Evolutionary conservation across 2,329 filamentous ascomycete genomes (phyloP), one percentile per base, ranked within the genome.

Genomic region (Hymenotorrendiella dingleyae): DNA sequence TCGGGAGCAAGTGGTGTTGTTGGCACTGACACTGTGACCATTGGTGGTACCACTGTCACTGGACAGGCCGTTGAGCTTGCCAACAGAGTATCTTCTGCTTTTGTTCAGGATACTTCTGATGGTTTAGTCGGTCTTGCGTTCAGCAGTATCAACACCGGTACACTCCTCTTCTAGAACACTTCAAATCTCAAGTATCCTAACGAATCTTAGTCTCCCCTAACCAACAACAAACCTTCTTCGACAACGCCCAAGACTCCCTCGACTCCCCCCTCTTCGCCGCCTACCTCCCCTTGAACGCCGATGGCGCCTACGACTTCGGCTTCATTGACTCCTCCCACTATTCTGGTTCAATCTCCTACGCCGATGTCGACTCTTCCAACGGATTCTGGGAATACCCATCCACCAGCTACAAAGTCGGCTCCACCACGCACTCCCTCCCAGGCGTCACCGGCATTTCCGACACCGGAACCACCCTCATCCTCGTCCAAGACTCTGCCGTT

Each of bases 111-210:
- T 36, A 22, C 46, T 24, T 24, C 51, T 14, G 78, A 82, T 54
- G 80, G 80, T 22, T 70, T 84, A n/a, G 67, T 84, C 21, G 80
- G 80, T 20, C 68, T 84, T 33, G 76, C 72, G 2, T 61, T 61
- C 47, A 54, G 42, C 47, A 55, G 26, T 30, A 56, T 61, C 42
- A 61, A 62, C 40, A 62, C 59, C 28, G 50, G 48, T 53, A 49
- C 22, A 40, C 27, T 12, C 23, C 6, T 28, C 16, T 22, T 36
- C 6, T 7, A 4, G 24, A 27, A 8, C 23, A 27, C n/a, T 21
- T 35, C 14, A 7, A 12, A 9, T 22, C 33, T 9, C 33, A n/a
- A 6, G 12, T 10, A 23, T 28, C 23, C n/a, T 38, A 23, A 38
- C 12, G 39, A 12, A n/a, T 10, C 21, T 11, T 19, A 46, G 58